phyloP scores from a whole-genome alignment of 2,329 filamentous ascomycete genomes.

The Nakataea oryzae region DNA sequence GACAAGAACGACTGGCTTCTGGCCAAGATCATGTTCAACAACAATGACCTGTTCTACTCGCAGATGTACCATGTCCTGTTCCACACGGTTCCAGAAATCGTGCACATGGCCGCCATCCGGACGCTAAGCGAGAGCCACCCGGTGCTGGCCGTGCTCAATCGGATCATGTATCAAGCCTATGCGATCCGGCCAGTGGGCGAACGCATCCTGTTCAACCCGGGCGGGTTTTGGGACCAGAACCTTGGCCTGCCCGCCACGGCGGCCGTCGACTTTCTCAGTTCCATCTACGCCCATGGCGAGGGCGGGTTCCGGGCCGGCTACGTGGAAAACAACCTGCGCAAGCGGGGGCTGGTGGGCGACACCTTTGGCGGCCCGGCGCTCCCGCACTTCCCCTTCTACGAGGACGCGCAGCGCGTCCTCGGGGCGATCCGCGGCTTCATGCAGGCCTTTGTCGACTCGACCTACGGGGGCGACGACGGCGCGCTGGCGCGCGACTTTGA shows the following conservation, averaged over 20 bases:
- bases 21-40: conserved; percentile 38
- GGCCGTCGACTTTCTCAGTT: conserved; percentile 16
- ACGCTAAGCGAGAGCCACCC: conserved; percentile 34
- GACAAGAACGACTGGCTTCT: conserved; percentile 34
- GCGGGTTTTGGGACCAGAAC: conserved; percentile 19
- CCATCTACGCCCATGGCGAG: conserved; percentile 17
- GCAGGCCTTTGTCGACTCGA: conserved; percentile 28
- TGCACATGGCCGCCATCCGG: conserved; percentile 32
- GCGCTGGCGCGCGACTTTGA: conserved; percentile 25
- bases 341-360: conserved; percentile 27
- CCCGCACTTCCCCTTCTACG: conserved; percentile 30
- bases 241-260: conserved; percentile 19
- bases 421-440: conserved; percentile 26
- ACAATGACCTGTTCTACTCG: conserved; percentile 33
- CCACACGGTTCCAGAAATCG: conserved; percentile 32
- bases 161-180: conserved; percentile 20
- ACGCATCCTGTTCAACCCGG: conserved; percentile 15
- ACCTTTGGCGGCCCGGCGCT: conserved; percentile 22
- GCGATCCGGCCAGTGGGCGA: conserved; percentile 16
- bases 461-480: conserved; percentile 22
- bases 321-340: conserved; percentile 23
- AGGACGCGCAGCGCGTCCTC: conserved; percentile 27
- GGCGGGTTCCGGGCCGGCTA: conserved; percentile 27
- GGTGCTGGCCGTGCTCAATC: conserved; percentile 24
- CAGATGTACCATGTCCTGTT: conserved; percentile 31